These are phyloP conservation scores for Claviceps sp. DNA, from an alignment of 2,329 filamentous ascomycete genomes.

Conservation along the genomic window DNA sequence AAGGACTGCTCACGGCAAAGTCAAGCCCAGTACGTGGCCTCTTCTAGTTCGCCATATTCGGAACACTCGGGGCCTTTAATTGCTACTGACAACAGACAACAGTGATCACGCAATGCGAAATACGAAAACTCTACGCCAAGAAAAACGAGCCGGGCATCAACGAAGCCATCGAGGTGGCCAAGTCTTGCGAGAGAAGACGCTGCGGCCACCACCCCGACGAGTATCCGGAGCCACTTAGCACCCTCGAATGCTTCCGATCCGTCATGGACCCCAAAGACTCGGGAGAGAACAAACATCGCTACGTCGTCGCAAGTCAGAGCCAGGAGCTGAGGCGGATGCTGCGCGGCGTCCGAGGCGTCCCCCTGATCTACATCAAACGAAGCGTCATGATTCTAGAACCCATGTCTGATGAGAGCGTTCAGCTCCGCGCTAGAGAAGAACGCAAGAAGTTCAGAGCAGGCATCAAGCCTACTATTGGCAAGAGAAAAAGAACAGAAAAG, in stretches of 20 bases:
- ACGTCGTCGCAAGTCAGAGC: constrained; percentile 66
- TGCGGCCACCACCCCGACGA: constrained; percentile 66
- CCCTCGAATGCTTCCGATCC: constrained; percentile 54
- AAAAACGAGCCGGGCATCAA: constrained; percentile 38
- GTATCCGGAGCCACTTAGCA: constrained; percentile 55
- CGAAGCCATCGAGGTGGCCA: constrained; percentile 59
- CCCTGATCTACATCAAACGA: constrained; percentile 64
- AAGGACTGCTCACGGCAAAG: constrained; percentile 72
- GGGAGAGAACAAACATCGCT: constrained; percentile 63
- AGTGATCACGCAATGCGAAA: constrained; percentile 74
- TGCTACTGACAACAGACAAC: constrained; percentile 13
- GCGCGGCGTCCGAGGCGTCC: constrained; percentile 56
- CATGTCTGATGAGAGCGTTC: constrained; percentile 55
- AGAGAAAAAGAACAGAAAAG: constrained; percentile 37
- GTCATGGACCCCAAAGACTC: constrained; percentile 69
- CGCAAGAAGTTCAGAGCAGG: constrained; percentile 60
- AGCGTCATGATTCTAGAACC: constrained; percentile 62
- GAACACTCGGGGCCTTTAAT: too few relatives aligned
- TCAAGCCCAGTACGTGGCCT: constrained; percentile 56
- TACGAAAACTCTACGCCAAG: constrained; percentile 60
- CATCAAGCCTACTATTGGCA: constrained; percentile 38
- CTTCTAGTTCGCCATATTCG: not conserved
- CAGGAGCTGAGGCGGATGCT: constrained; percentile 47
- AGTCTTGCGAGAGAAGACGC: constrained; percentile 59
- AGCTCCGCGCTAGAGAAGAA: constrained; percentile 54